phyloP scores from a whole-genome alignment of 768 basidiomycete genomes.

The Crepidotus variabilis region DNA sequence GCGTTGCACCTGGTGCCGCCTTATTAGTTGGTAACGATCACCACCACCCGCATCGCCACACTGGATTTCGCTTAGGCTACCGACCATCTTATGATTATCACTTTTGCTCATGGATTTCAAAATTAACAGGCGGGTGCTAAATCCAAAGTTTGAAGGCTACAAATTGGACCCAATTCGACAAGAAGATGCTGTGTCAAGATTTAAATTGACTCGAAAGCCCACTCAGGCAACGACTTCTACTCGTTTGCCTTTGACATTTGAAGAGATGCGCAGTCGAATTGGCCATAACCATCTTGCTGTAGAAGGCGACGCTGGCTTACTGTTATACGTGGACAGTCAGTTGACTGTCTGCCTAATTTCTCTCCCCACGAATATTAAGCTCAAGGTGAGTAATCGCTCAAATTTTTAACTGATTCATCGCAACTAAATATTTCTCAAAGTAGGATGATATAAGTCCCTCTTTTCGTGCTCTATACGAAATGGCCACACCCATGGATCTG shows the following conservation, averaged over 20 bases:
- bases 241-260: conserved; percentile 61
- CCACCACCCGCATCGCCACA: not conserved
- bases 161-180: conserved; percentile 62
- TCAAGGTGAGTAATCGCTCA: conserved; percentile 42
- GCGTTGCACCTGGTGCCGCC: not conserved
- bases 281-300: conserved; percentile 76
- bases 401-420: conserved; percentile 5
- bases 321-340: conserved; percentile 66
- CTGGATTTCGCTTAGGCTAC: not conserved
- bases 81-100: not conserved
- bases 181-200: conserved; percentile 49
- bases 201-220: conserved; percentile 49
- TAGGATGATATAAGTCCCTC: conserved; percentile 50
- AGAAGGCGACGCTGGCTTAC: conserved; percentile 39
- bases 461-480: conserved; percentile 54
- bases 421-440: conserved; percentile 22
- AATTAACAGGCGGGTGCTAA: conserved; percentile 54
- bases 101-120: conserved; percentile 24
- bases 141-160: conserved; percentile 86
- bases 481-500: conserved; percentile 50
- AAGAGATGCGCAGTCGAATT: conserved; percentile 82
- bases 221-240: conserved; percentile 62
- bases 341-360: conserved; percentile 58
- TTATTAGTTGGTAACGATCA: not conserved
- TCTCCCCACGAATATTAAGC: conserved; percentile 26